A percentile compares a stretch with the other conserved stretches of the same genome.
phyloP scores from a whole-genome alignment of 331 rosid species.

The Malus hybrid region DNA sequence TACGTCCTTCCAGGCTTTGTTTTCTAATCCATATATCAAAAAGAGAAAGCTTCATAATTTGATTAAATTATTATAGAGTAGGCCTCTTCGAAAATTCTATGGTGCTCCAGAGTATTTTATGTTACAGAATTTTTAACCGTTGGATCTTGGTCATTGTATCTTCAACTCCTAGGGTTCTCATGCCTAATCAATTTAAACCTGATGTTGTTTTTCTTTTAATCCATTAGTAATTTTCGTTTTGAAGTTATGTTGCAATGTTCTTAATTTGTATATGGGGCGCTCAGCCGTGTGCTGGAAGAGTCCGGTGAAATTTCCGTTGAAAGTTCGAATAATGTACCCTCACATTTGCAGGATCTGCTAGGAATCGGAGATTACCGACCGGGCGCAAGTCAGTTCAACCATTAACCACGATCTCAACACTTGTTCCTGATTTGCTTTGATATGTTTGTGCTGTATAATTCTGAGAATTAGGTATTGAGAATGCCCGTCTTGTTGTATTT shows the following conservation, averaged over 20 bases:
- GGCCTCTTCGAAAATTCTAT: neutral
- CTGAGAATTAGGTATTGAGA: neutral
- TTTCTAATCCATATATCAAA: neutral
- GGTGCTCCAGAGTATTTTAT: neutral
- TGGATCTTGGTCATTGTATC: neutral
- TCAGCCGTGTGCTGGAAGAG: neutral
- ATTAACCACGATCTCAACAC: constrained; percentile 1
- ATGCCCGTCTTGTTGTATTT: neutral
- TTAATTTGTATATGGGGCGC: neutral
- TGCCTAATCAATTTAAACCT: neutral
- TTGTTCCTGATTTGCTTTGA: neutral
- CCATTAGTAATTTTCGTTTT: neutral
- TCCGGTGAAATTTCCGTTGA: neutral
- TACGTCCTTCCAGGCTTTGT: neutral
- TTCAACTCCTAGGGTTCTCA: neutral
- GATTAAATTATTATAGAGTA: neutral
- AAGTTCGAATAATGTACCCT: neutral
- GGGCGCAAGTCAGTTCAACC: constrained; percentile 45
- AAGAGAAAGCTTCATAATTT: neutral
- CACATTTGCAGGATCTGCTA: constrained; percentile 63
- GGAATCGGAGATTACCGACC: constrained; percentile 95
- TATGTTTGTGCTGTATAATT: neutral
- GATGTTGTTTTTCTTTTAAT: neutral
- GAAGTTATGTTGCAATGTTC: neutral
- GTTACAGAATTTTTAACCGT: neutral